These are phyloP conservation scores for Aristolochia fimbriata DNA, from an alignment of 164 flowering plant genomes.

Conservation along the genomic window DNA sequence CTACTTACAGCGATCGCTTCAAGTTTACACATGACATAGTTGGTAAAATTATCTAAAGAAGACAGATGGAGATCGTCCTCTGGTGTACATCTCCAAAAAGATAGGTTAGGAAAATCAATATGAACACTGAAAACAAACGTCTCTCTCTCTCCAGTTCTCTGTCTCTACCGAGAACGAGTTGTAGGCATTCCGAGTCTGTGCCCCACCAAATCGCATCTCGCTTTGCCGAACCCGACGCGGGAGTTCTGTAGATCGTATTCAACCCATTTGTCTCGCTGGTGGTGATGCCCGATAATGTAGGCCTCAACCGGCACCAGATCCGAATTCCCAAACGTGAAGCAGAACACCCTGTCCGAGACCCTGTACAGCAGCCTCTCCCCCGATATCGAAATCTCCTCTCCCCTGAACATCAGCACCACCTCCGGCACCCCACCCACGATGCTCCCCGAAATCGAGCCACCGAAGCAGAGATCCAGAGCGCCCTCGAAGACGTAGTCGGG, in stretches of 20 bases:
- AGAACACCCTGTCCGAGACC: constrained; percentile 50
- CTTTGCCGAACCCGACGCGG: constrained; percentile 59
- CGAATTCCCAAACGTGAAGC: constrained; percentile 85
- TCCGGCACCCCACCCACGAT: constrained; percentile 32
- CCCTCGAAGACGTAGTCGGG: constrained; percentile 62
- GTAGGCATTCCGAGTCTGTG: constrained; percentile 1
- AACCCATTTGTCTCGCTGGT: constrained; percentile 82
- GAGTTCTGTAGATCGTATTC: constrained; percentile 62
- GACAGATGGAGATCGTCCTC: too few relatives aligned
- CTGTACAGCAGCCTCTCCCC: constrained; percentile 49
- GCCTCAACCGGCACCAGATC: constrained; percentile 63
- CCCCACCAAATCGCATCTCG: constrained; percentile 54
- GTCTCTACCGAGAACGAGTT: not conserved
- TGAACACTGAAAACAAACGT: too few relatives aligned
- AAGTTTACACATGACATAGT: too few relatives aligned
- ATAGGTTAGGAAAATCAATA: too few relatives aligned
- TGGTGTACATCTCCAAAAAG: too few relatives aligned
- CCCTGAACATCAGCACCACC: constrained; percentile 58
- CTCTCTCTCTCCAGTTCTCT: too few relatives aligned
- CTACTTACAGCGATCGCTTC: too few relatives aligned
- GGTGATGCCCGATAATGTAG: constrained; percentile 75
- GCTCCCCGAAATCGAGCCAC: constrained; percentile 17
- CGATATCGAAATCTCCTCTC: constrained; percentile 65
- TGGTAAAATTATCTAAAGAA: too few relatives aligned
- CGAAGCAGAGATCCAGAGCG: constrained; percentile 69